A percentile compares a stretch with the other conserved stretches of the same genome.
Conservation (phyloP, 1,284 basidiomycete genomes). For the Cryptococcus sp. region DNA sequence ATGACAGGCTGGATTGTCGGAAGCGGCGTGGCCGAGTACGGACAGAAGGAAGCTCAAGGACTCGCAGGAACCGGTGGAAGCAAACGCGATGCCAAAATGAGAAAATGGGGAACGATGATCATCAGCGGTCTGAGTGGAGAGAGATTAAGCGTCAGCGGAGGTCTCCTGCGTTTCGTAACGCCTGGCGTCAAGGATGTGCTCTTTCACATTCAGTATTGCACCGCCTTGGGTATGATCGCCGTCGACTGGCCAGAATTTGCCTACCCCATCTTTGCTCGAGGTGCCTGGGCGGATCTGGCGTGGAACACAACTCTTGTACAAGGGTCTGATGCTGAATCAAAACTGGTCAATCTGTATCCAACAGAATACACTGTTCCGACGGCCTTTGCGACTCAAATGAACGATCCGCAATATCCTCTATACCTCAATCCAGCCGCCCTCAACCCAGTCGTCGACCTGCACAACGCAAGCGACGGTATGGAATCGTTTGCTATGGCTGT, state of each 20-base stretch:
- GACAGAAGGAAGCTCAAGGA: slow-evolving; percentile 41
- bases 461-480: slow-evolving; percentile 60
- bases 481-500: slow-evolving; percentile 75
- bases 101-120: slow-evolving; percentile 75
- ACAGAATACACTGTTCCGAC: slow-evolving; percentile 62
- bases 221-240: slow-evolving; percentile 81
- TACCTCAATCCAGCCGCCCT: slow-evolving; percentile 68
- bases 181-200: slow-evolving; percentile 90
- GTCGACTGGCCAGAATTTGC: slow-evolving; percentile 91
- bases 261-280: slow-evolving; percentile 81
- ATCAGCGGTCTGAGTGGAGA: slow-evolving; percentile 93
- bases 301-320: slow-evolving; percentile 76
- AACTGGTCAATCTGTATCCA: slow-evolving; percentile 66
- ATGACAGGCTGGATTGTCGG: slow-evolving; percentile 70
- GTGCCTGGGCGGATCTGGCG: slow-evolving; percentile 81
- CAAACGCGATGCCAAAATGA: slow-evolving; percentile 39
- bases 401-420: slow-evolving; percentile 69
- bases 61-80: slow-evolving; percentile 27
- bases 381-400: slow-evolving; percentile 69
- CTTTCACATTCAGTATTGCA: slow-evolving; percentile 79
- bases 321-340: slow-evolving; percentile 53
- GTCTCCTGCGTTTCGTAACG: slow-evolving; percentile 85
- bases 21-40: slow-evolving; percentile 41
- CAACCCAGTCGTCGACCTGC: slow-evolving; percentile 50
- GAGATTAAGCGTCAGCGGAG: slow-evolving; percentile 77